Evolutionary conservation across 768 basidiomycete genomes (phyloP), one percentile per base, ranked within the genome.

Genomic region (Pleurotus citrinopileatus): DNA sequence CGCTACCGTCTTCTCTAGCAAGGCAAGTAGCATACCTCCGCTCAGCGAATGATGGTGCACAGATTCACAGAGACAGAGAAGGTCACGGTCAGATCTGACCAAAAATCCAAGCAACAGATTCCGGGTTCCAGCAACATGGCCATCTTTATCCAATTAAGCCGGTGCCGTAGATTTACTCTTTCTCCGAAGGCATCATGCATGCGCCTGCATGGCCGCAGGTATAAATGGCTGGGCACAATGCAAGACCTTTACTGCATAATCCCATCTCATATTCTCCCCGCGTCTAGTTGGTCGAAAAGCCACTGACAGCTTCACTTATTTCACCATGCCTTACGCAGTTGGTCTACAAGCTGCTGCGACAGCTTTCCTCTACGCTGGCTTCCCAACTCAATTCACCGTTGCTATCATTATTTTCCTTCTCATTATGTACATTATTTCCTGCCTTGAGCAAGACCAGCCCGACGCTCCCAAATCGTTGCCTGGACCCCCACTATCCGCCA

Each of bases 381-480:
- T 80, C 59, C 67, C 76, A 27, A 71, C 70, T 48, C 77, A 80
- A 58, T 74, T 80, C 60, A 72, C 77, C 27, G 60, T 77, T 53
- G 77, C 77, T 60, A 65, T 79, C 60, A 63, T 78, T 60, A 70
- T 74, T 28, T 73, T 78, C 65, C 68, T 80, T 59, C 60, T 70
- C 53, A 78, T 82, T 54, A 58, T 77, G 63, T 63, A 73, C 60
- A 55, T 73, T 65, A 75, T 61, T 60, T 80, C 73, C 63, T 74
- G 67, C 61, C 71, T 75, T 34, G 72, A 78, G 59, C 74, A 78
- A 53, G 77, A 80, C 56, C 73, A 68, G 27, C 64, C 70, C 12
- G 81, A 84, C 59, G 67, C 76, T 37, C 83, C 88, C 47, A 73
- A 71, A 42, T 73, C 71, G 48, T 72, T 90, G 4, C 87, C 87